These are phyloP conservation scores for Typha latifolia DNA, from an alignment of 176 grass and related monocot genomes.

Conservation along the genomic window DNA sequence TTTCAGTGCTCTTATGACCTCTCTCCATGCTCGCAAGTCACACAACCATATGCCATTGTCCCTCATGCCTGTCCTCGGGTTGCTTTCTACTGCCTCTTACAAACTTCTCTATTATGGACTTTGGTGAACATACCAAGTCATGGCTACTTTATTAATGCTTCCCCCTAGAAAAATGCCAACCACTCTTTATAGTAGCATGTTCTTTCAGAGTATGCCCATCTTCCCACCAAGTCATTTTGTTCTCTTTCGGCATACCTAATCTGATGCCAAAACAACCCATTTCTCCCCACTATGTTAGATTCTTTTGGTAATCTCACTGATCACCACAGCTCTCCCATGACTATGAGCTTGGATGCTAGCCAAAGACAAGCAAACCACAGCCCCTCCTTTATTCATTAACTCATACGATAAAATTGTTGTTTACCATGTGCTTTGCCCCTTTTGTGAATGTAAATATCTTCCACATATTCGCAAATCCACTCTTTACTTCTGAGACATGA, in stretches of 20 bases:
- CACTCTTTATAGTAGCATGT: conserved; percentile 20
- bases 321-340: background rate
- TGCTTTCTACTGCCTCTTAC: conserved; percentile 27
- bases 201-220: conserved; percentile 3
- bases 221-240: background rate
- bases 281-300: conserved; percentile 18
- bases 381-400: background rate
- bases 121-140: conserved; percentile 18
- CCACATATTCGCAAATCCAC: no score
- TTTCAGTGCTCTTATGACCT: conserved; percentile 12
- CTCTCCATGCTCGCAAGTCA: conserved; percentile 21
- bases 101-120: conserved; percentile 25
- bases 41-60: conserved; percentile 28
- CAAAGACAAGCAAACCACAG: background rate
- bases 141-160: conserved; percentile 17
- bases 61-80: conserved; percentile 22
- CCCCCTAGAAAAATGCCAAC: conserved; percentile 26
- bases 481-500: no score
- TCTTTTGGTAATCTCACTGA: conserved; percentile 2
- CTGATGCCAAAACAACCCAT: conserved; percentile 29
- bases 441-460: no score
- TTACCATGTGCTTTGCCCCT: no score
- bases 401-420: background rate
- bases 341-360: background rate
- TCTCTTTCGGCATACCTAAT: conserved; percentile 20